These are phyloP conservation scores for Violaceomyces palustris DNA, from an alignment of 1,284 basidiomycete genomes.

Conservation along the genomic window DNA sequence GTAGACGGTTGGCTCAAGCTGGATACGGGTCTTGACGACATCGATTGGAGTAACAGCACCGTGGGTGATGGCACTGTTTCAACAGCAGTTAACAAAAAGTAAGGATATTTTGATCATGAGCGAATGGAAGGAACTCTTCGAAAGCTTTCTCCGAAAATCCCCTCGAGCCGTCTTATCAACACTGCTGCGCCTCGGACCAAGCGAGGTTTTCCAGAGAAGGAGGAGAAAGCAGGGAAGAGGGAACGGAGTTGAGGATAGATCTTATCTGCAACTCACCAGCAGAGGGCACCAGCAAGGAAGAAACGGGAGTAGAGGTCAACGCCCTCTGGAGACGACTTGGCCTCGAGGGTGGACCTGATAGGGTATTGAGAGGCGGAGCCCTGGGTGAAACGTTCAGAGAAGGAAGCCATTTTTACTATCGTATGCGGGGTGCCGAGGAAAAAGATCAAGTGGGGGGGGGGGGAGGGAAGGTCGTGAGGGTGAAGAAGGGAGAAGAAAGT, in stretches of 20 bases:
- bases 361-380: constrained; percentile 46
- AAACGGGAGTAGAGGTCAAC: constrained; percentile 56
- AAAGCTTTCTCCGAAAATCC: background rate
- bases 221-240: no score
- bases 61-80: constrained; percentile 73
- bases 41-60: constrained; percentile 57
- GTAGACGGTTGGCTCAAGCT: constrained; percentile 65
- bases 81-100: no score
- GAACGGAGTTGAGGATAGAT: no score
- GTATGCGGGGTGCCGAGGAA: no score
- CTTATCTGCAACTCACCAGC: constrained; percentile 59
- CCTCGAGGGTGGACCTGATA: constrained; percentile 39
- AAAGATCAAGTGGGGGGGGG: no score
- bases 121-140: background rate
- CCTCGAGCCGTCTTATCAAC: background rate
- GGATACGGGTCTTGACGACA: constrained; percentile 84
- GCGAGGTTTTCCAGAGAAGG: no score
- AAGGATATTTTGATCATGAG: no score
- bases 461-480: no score
- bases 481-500: no score
- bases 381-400: constrained; percentile 35
- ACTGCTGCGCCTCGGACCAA: no score
- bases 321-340: constrained; percentile 37
- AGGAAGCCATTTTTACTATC: constrained; percentile 24
- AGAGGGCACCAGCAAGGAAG: constrained; percentile 77